Conservation (phyloP, 2,329 filamentous ascomycete genomes). For the Trichophyton mentagrophytes region DNA sequence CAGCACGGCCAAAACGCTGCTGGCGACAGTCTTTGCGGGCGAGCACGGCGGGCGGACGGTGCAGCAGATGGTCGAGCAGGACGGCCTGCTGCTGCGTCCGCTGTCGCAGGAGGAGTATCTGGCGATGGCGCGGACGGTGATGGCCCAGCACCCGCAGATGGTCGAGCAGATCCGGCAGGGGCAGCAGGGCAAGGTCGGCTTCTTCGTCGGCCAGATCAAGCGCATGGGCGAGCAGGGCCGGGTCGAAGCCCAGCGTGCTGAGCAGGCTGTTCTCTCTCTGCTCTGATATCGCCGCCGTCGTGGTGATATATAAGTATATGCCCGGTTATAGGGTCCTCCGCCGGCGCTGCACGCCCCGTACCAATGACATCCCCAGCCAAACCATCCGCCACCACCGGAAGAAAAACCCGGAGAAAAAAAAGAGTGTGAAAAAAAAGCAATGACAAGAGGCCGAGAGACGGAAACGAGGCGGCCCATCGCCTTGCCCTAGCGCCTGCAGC, state of each 20-base stretch:
- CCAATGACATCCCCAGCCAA: no score
- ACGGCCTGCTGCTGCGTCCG: slow-evolving; percentile 43
- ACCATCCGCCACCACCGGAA: no score
- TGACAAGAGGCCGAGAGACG: background rate
- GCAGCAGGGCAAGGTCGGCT: slow-evolving; percentile 53
- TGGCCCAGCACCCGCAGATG: slow-evolving; percentile 44
- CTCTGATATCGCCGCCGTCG: background rate
- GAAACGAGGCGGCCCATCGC: background rate
- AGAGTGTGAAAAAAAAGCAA: background rate
- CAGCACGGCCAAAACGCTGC: slow-evolving; percentile 47
- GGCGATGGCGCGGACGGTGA: slow-evolving; percentile 40
- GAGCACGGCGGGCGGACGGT: slow-evolving; percentile 33
- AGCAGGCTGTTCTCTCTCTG: slow-evolving; percentile 40
- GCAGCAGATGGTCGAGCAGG: slow-evolving; percentile 42
- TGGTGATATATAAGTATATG: background rate
- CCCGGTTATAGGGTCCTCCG: no score
- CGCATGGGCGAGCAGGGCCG: slow-evolving; percentile 46
- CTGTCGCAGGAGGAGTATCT: slow-evolving; percentile 46
- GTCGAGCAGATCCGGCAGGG: slow-evolving; percentile 49
- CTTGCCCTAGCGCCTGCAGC: background rate
- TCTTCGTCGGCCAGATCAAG: slow-evolving; percentile 58
- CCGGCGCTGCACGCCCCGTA: no score
- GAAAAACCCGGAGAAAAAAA: no score
- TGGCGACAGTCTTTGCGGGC: slow-evolving; percentile 43
- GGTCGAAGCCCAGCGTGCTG: slow-evolving; percentile 49